Conservation (phyloP, 2,329 filamentous ascomycete genomes). For the Pseudopyricularia javanii region DNA sequence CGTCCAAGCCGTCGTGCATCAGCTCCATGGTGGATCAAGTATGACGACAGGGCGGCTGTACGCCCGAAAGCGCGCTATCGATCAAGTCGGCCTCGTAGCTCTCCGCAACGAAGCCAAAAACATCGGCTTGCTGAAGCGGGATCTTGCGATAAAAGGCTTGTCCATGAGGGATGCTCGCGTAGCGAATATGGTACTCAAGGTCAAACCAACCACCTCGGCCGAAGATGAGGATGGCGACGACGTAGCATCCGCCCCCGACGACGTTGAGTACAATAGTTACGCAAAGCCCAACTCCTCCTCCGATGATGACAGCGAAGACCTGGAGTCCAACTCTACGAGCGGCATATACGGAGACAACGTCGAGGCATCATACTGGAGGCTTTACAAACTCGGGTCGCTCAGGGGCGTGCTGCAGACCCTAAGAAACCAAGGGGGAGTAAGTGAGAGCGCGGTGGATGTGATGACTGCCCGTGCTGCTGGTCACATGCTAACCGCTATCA, state of each 20-base stretch:
- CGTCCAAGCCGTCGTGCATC: background rate
- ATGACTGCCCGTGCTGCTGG: background rate
- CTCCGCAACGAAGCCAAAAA: background rate
- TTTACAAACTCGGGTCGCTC: background rate
- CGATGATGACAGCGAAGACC: too few relatives aligned
- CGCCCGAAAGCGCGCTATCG: background rate
- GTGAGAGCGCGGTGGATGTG: background rate
- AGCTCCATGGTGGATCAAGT: background rate
- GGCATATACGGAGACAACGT: background rate
- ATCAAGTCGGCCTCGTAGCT: background rate
- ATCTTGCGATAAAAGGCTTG: background rate
- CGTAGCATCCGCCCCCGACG: too few relatives aligned
- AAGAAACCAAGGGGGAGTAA: background rate
- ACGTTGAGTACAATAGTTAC: too few relatives aligned
- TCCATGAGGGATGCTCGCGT: background rate
- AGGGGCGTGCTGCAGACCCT: background rate
- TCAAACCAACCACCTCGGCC: background rate
- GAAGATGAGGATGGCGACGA: background rate
- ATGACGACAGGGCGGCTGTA: background rate
- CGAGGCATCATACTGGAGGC: background rate
- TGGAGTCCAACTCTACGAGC: too few relatives aligned
- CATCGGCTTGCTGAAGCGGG: background rate
- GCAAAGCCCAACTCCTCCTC: too few relatives aligned
- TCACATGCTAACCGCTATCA: background rate
- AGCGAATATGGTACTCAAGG: background rate